These are phyloP conservation scores for Suzukiozyma palmioleophila DNA, from an alignment of 1,139 yeast genomes.

Conservation along the genomic window DNA sequence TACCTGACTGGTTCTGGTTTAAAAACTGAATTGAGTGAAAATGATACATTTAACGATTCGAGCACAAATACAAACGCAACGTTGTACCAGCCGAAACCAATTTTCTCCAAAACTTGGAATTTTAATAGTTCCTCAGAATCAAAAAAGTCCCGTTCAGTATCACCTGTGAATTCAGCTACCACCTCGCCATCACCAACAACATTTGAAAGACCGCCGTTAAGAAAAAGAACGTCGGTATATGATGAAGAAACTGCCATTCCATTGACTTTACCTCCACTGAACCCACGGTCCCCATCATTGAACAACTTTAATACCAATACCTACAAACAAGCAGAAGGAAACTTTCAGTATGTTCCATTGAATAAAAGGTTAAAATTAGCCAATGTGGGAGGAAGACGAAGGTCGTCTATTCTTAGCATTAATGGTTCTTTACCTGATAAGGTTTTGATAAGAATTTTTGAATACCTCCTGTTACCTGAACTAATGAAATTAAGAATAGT, in stretches of 20 bases:
- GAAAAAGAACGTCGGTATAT: constrained; percentile 9
- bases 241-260: constrained; percentile 9
- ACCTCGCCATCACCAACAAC: constrained; percentile 5
- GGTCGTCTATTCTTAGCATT: constrained; percentile 51
- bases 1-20: no score
- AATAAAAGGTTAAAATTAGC: constrained; percentile 48
- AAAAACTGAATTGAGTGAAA: no score
- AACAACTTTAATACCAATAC: constrained; percentile 21
- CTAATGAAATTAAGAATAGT: constrained; percentile 55
- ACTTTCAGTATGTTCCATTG: constrained; percentile 42
- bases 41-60: no score
- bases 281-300: constrained; percentile 30
- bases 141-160: constrained; percentile 18
- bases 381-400: constrained; percentile 40
- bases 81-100: background rate
- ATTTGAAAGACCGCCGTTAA: constrained; percentile 6
- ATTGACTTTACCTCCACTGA: constrained; percentile 29
- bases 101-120: constrained; percentile 14
- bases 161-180: constrained; percentile 14
- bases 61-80: background rate
- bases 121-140: constrained; percentile 8
- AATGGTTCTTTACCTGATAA: constrained; percentile 58
- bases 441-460: constrained; percentile 49
- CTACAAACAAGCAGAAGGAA: constrained; percentile 6
- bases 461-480: constrained; percentile 47